phyloP scores from a whole-genome alignment of 129 eudicot species.

The Tagetes erecta region DNA sequence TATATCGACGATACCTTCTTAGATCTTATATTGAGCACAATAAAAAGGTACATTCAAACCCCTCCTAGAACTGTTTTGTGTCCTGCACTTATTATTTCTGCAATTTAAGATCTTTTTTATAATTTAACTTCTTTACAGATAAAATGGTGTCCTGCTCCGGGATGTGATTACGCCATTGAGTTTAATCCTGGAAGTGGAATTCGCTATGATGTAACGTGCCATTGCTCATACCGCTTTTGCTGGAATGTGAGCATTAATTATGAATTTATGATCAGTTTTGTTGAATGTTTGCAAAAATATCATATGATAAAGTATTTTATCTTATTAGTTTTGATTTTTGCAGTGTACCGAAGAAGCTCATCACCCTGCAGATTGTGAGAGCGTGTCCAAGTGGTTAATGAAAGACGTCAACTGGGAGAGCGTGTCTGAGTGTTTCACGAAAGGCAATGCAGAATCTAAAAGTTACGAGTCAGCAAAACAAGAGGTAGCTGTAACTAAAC shows the following conservation, averaged over 20 bases:
- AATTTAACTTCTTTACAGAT: conserved; percentile 40
- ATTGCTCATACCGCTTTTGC: conserved; percentile 90
- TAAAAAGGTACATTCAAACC: conserved; percentile 58
- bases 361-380: conserved; percentile 96
- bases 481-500: conserved; percentile 72
- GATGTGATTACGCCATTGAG: conserved; percentile 92
- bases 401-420: conserved; percentile 38
- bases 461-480: conserved; percentile 85
- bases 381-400: conserved; percentile 91
- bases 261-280: background rate
- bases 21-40: conserved; percentile 91
- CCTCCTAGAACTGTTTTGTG: background rate
- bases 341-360: conserved; percentile 99
- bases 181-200: conserved; percentile 77
- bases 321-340: background rate
- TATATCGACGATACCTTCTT: conserved; percentile 82
- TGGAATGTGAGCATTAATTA: conserved; percentile 78
- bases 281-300: background rate
- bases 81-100: background rate
- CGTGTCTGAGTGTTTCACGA: too few species aligned
- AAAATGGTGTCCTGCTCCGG: conserved; percentile 99
- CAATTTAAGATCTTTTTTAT: background rate
- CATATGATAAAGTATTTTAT: background rate
- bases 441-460: conserved; percentile 80
- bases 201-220: conserved; percentile 75